Evolutionary conservation across 805 yeast genomes (phyloP).

Genomic region (Kazachstania kunashirensis): DNA sequence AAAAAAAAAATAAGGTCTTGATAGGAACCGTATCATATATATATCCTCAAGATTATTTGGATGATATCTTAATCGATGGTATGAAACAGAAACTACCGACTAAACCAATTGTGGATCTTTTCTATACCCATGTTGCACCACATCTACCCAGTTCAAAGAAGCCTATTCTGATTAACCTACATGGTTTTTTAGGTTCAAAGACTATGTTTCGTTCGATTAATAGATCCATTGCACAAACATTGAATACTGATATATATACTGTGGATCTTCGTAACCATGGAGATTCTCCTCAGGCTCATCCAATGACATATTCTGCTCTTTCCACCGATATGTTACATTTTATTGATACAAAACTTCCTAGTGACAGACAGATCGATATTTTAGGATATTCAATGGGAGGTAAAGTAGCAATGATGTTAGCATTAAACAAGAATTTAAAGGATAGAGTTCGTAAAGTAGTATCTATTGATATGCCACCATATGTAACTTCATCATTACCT

Average conservation of each 20-base stretch:
- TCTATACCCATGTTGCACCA: constrained; percentile 13
- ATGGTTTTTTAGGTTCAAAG: constrained; percentile 46
- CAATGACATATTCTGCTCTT: constrained; percentile 37
- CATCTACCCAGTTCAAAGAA: constrained; percentile 1
- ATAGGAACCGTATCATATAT: too few relatives aligned
- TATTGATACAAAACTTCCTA: constrained; percentile 20
- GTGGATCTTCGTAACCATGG: constrained; percentile 54
- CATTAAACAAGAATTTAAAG: constrained; percentile 20
- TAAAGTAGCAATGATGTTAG: constrained; percentile 41
- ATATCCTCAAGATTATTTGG: too few relatives aligned
- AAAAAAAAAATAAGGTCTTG: too few relatives aligned
- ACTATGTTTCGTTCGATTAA: constrained; percentile 36
- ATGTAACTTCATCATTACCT: constrained; percentile 16
- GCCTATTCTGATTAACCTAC: constrained; percentile 38
- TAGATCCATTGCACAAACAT: constrained; percentile 25
- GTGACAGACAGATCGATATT: constrained; percentile 26
- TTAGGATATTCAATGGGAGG: constrained; percentile 58
- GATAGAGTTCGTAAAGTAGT: constrained; percentile 32
- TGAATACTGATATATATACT: constrained; percentile 32
- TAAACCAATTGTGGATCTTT: constrained; percentile 18
- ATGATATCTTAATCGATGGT: too few relatives aligned
- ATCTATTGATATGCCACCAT: constrained; percentile 33
- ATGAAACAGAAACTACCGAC: constrained; percentile 8
- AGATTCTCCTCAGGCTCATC: constrained; percentile 34
- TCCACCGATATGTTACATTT: constrained; percentile 35